These are phyloP conservation scores for Wickerhamiella kurtzmanii DNA, from an alignment of 805 yeast species.

Conservation along the genomic window DNA sequence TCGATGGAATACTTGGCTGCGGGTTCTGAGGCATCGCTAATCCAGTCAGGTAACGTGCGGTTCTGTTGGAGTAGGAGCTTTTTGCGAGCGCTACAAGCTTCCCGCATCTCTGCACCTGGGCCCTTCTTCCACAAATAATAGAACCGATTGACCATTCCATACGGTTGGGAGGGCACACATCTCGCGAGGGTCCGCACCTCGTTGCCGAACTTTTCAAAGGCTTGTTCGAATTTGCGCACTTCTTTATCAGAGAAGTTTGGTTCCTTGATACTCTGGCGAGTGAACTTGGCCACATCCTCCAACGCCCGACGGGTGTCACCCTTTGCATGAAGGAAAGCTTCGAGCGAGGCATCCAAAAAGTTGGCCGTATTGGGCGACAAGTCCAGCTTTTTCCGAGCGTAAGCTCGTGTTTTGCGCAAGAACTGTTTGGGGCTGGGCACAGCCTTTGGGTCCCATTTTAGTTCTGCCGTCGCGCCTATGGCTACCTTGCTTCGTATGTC, in stretches of 20 bases:
- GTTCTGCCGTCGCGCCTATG: conserved; percentile 29
- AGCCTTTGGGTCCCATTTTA: conserved; percentile 44
- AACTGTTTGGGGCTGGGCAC: conserved; percentile 38
- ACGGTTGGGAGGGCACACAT: conserved; percentile 58
- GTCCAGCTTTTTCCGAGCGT: conserved; percentile 39
- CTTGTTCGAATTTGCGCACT: conserved; percentile 54
- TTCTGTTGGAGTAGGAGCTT: neutral
- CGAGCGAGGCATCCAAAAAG: conserved; percentile 61
- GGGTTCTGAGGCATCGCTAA: conserved; percentile 48
- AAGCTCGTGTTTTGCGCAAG: conserved; percentile 38
- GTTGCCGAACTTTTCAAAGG: conserved; percentile 58
- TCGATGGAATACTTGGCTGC: conserved; percentile 56
- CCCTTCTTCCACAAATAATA: conserved; percentile 92
- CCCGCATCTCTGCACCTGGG: conserved; percentile 69
- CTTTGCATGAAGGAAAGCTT: conserved; percentile 36
- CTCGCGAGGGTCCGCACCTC: conserved; percentile 63
- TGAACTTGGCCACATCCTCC: conserved; percentile 32
- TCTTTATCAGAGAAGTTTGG: conserved; percentile 64
- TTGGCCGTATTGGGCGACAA: conserved; percentile 60
- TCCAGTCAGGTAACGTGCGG: conserved; percentile 31
- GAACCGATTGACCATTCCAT: conserved; percentile 69
- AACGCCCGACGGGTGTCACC: conserved; percentile 44
- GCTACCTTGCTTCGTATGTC: neutral
- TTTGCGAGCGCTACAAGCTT: conserved; percentile 32
- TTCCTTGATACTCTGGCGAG: conserved; percentile 51